Evolutionary conservation across 768 basidiomycete genomes (phyloP).

Genomic region (Lactarius sp.): DNA sequence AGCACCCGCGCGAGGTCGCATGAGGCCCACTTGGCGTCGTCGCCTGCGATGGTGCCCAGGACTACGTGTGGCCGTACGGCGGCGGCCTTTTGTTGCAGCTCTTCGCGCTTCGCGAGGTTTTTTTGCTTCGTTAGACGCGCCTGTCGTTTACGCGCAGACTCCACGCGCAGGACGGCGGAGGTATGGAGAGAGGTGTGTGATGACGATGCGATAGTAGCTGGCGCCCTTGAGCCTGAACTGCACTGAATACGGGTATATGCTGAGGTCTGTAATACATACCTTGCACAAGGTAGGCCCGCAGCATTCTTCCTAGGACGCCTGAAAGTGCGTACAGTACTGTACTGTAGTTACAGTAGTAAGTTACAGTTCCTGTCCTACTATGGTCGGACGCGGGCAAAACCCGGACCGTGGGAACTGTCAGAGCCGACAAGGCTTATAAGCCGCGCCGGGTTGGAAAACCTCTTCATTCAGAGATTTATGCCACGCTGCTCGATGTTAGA

Average conservation of each 20-base stretch:
- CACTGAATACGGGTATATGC: neutral
- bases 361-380: no score
- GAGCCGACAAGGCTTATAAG: constrained; percentile 31
- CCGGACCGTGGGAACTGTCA: constrained; percentile 38
- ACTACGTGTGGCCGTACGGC: constrained; percentile 58
- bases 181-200: constrained; percentile 43
- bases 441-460: neutral
- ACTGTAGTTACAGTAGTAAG: no score
- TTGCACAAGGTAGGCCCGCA: constrained; percentile 26
- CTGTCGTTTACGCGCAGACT: constrained; percentile 32
- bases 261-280: constrained; percentile 24
- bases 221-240: constrained; percentile 34
- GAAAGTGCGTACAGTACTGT: no score
- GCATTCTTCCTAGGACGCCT: constrained; percentile 14
- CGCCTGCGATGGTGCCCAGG: constrained; percentile 62
- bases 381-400: neutral
- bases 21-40: constrained; percentile 61
- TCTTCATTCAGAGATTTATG: constrained; percentile 45
- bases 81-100: constrained; percentile 36
- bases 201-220: constrained; percentile 39
- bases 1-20: constrained; percentile 63
- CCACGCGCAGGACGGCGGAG: constrained; percentile 37
- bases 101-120: constrained; percentile 45
- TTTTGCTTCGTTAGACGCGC: constrained; percentile 38
- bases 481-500: constrained; percentile 60